Evolutionary conservation across 2,329 filamentous ascomycete species (phyloP).

Genomic region (Nannizziopsis arthrosporioides): DNA sequence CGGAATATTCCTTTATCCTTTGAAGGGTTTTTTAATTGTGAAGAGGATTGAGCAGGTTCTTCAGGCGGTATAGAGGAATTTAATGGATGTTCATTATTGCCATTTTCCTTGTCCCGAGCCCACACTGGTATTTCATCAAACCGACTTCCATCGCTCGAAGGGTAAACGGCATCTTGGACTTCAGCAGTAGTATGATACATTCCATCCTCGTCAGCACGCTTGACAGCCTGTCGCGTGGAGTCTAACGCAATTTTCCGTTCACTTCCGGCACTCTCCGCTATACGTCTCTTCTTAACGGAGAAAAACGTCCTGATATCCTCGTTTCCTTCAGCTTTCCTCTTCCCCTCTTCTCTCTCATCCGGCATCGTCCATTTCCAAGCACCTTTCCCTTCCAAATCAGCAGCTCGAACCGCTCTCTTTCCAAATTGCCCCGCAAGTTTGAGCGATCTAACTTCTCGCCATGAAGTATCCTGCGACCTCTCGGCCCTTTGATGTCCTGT

Average conservation of each 20-base stretch:
- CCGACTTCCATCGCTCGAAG: no score
- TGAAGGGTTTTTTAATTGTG: slow-evolving; percentile 16
- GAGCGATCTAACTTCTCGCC: slow-evolving; percentile 15
- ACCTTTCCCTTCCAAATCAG: slow-evolving; percentile 37
- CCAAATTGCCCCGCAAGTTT: slow-evolving; percentile 15
- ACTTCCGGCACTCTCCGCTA: background rate
- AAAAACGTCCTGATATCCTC: slow-evolving; percentile 39
- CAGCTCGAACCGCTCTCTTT: slow-evolving; percentile 5
- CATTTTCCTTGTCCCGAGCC: background rate
- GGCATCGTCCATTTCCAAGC: slow-evolving; percentile 39
- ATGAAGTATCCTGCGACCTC: slow-evolving; percentile 13
- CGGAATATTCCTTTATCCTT: slow-evolving; percentile 47
- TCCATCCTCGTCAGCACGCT: slow-evolving; percentile 15
- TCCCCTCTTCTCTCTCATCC: slow-evolving; percentile 18
- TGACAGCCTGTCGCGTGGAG: slow-evolving; percentile 16
- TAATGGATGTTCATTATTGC: background rate
- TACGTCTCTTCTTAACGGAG: slow-evolving; percentile 35
- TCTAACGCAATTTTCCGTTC: background rate
- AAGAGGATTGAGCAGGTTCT: background rate
- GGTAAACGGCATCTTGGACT: no score
- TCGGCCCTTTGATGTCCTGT: slow-evolving; percentile 19
- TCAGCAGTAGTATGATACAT: background rate
- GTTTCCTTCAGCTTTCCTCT: slow-evolving; percentile 21
- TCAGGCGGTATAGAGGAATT: no score
- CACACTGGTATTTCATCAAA: background rate